Conservation (phyloP, 139 green algal genomes). For the Picochlorum sp. region DNA sequence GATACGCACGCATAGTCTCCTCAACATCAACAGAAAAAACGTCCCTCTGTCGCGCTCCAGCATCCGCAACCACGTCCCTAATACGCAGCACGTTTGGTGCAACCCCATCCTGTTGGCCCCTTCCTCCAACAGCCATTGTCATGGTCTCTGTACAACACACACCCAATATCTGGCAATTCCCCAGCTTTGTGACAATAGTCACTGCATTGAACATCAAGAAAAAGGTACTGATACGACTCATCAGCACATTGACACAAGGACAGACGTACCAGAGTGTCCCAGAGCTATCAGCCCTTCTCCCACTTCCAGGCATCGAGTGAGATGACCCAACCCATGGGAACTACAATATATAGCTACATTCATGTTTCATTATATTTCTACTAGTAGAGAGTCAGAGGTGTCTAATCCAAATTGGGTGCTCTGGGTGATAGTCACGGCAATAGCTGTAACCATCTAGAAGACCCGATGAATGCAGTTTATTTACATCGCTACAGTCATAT, state of each 20-base stretch:
- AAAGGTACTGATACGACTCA: background rate
- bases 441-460: too few species aligned
- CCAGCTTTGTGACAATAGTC: constrained; percentile 35
- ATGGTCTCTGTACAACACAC: constrained; percentile 10
- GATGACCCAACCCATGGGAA: constrained; percentile 58
- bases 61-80: constrained; percentile 40
- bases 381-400: too few species aligned
- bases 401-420: too few species aligned
- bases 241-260: background rate
- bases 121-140: background rate
- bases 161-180: constrained; percentile 23
- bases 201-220: constrained; percentile 14
- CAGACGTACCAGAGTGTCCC: constrained; percentile 26
- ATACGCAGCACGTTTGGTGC: constrained; percentile 6
- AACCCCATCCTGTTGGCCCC: too few species aligned
- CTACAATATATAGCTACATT: constrained; percentile 38
- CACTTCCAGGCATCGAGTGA: constrained; percentile 50
- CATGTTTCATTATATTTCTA: background rate
- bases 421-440: too few species aligned
- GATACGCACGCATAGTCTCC: constrained; percentile 44
- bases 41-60: constrained; percentile 49
- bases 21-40: constrained; percentile 54
- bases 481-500: too few species aligned
- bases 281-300: constrained; percentile 24
- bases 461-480: too few species aligned